Conservation (phyloP, 1,284 basidiomycete genomes). For the Athelia sp. region DNA sequence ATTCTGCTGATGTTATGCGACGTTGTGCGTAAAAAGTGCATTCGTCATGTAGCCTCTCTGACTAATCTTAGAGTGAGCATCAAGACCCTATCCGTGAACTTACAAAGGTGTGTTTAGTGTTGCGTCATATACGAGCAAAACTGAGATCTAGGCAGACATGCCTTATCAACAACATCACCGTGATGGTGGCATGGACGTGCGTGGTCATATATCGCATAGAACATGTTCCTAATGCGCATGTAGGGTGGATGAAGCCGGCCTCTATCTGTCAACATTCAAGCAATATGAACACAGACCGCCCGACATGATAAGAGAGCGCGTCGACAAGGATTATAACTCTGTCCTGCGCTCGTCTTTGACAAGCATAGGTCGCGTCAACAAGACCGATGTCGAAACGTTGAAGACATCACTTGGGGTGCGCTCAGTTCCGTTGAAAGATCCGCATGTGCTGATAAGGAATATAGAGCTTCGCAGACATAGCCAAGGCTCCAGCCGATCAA, state of each 20-base stretch:
- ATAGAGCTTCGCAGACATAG: slow-evolving; percentile 82
- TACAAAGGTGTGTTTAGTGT: slow-evolving; percentile 58
- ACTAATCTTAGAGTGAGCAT: slow-evolving; percentile 69
- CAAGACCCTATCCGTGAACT: slow-evolving; percentile 88
- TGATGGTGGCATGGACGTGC: slow-evolving; percentile 91
- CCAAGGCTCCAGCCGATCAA: slow-evolving; percentile 67
- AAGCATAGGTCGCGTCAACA: slow-evolving; percentile 90
- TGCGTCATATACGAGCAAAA: slow-evolving; percentile 2
- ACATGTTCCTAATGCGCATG: slow-evolving; percentile 5
- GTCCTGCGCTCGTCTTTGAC: slow-evolving; percentile 86
- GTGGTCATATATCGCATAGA: slow-evolving; percentile 23
- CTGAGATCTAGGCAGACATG: slow-evolving; percentile 47
- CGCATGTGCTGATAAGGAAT: too few relatives aligned
- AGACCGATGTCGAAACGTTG: slow-evolving; percentile 94
- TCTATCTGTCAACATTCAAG: slow-evolving; percentile 90
- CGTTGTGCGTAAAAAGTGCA: slow-evolving; percentile 55
- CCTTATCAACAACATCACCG: slow-evolving; percentile 88
- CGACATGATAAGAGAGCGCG: slow-evolving; percentile 89
- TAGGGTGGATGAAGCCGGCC: slow-evolving; percentile 87
- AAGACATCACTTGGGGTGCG: slow-evolving; percentile 89
- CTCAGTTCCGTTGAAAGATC: too few relatives aligned
- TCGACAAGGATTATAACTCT: slow-evolving; percentile 84
- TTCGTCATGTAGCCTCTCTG: not conserved
- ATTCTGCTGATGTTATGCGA: slow-evolving; percentile 92
- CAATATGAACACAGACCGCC: slow-evolving; percentile 92